Evolutionary conservation across 352 stramenopile genomes (phyloP).

Genomic region (Globisporangium abappressorium): DNA sequence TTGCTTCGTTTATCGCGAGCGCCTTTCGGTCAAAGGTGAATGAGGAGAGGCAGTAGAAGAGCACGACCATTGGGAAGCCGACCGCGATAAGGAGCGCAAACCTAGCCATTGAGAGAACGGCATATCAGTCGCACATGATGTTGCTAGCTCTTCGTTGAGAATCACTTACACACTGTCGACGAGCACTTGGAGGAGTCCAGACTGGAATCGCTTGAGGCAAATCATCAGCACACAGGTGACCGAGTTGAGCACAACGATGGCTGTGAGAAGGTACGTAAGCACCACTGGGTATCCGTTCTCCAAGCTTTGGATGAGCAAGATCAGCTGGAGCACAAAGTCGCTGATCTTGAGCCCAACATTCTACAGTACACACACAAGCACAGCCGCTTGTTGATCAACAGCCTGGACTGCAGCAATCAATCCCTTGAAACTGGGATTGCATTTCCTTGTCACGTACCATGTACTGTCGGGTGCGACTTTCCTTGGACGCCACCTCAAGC

Average conservation of each 20-base stretch:
- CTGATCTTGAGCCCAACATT: not conserved
- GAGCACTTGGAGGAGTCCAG: not conserved
- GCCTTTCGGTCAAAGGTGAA: slow-evolving; percentile 26
- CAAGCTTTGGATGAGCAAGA: not conserved
- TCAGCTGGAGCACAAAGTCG: slow-evolving; percentile 1
- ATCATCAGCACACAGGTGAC: not conserved
- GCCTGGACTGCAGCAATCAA: too few species aligned
- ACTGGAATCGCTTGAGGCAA: not conserved
- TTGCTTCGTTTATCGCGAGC: slow-evolving; percentile 21
- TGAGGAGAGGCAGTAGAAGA: slow-evolving; percentile 23
- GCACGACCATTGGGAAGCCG: slow-evolving; percentile 25
- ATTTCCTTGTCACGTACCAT: not conserved
- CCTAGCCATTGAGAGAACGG: not conserved
- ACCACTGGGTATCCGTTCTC: not conserved
- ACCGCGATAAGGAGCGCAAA: slow-evolving; percentile 24
- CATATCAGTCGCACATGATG: not conserved
- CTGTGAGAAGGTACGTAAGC: not conserved
- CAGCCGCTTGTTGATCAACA: not conserved
- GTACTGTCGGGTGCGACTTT: not conserved
- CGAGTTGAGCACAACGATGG: not conserved
- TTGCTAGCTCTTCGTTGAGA: not conserved
- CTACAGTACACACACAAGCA: not conserved
- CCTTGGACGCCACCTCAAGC: not conserved
- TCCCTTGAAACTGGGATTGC: not conserved
- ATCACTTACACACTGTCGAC: not conserved